Conservation (phyloP, 129 eudicot genomes). For the Artemisia argyi region DNA sequence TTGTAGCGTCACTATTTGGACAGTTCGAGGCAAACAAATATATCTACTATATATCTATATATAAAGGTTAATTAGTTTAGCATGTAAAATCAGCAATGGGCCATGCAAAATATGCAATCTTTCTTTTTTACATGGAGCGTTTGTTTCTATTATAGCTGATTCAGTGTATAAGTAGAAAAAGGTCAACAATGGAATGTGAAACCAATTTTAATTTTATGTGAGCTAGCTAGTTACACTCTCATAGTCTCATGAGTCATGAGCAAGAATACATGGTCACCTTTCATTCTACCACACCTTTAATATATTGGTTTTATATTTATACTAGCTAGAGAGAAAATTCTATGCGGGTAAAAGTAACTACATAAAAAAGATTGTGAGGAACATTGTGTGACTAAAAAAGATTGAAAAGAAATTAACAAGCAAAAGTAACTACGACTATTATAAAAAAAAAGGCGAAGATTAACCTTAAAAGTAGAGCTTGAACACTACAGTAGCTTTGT, state of each 20-base stretch:
- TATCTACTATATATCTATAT: too few species aligned
- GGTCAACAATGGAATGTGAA: slow-evolving; percentile 1
- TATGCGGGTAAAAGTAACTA: too few species aligned
- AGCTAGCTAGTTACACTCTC: not conserved
- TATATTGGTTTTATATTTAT: too few species aligned
- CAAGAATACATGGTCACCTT: not conserved
- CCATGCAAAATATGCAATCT: not conserved
- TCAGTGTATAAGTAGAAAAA: not conserved
- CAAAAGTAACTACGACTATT: too few species aligned
- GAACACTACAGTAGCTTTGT: too few species aligned
- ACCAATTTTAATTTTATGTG: not conserved
- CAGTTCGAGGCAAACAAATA: not conserved
- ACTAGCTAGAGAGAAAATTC: too few species aligned
- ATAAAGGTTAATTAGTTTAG: not conserved
- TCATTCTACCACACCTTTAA: not conserved
- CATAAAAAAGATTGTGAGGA: too few species aligned
- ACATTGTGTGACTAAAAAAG: too few species aligned
- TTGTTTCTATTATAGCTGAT: not conserved
- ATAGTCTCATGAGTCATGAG: not conserved
- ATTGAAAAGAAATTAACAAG: too few species aligned
- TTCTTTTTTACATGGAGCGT: not conserved
- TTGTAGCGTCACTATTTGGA: not conserved
- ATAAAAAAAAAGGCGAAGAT: too few species aligned
- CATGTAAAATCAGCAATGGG: not conserved
- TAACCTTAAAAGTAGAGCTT: too few species aligned